phyloP scores from a whole-genome alignment of 108 stramenopile species.

The Asterionellopsis glacialis region DNA sequence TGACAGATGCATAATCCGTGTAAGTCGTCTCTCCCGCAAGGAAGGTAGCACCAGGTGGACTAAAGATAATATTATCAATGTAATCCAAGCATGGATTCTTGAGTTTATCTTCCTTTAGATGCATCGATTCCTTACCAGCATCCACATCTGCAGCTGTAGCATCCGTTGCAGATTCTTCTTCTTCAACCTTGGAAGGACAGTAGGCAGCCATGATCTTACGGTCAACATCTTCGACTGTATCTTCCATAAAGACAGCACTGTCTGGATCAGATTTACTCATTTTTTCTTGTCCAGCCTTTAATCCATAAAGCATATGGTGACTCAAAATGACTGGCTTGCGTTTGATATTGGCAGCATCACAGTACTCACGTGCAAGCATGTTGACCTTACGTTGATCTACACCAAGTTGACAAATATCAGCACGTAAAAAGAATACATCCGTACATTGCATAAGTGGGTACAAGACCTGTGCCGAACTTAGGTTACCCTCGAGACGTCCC shows the following conservation, averaged over 20 bases:
- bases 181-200: constrained; percentile 70
- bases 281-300: constrained; percentile 99
- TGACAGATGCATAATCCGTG: constrained; percentile 69
- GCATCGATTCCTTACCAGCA: constrained; percentile 87
- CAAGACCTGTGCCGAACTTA: constrained; percentile 95
- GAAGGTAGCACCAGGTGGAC: constrained; percentile 72
- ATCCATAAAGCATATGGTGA: constrained; percentile 93
- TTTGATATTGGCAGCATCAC: constrained; percentile 88
- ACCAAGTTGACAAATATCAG: constrained; percentile 99
- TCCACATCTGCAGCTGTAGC: constrained; percentile 25
- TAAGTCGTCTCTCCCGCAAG: constrained; percentile 57
- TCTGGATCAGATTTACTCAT: constrained; percentile 99
- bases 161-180: constrained; percentile 15
- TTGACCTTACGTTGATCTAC: constrained; percentile 99
- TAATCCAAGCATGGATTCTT: constrained; percentile 98
- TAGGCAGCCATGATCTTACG: constrained; percentile 89
- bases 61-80: constrained; percentile 91
- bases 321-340: constrained; percentile 94
- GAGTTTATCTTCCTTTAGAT: constrained; percentile 64
- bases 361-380: constrained; percentile 99
- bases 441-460: constrained; percentile 99
- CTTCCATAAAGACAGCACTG: constrained; percentile 99
- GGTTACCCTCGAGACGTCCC: constrained; percentile 92
- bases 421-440: constrained; percentile 98
- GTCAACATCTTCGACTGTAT: constrained; percentile 87